Evolutionary conservation across 495 filamentous ascomycete genomes (phyloP).

Genomic region (Xeromyces bisporus): DNA sequence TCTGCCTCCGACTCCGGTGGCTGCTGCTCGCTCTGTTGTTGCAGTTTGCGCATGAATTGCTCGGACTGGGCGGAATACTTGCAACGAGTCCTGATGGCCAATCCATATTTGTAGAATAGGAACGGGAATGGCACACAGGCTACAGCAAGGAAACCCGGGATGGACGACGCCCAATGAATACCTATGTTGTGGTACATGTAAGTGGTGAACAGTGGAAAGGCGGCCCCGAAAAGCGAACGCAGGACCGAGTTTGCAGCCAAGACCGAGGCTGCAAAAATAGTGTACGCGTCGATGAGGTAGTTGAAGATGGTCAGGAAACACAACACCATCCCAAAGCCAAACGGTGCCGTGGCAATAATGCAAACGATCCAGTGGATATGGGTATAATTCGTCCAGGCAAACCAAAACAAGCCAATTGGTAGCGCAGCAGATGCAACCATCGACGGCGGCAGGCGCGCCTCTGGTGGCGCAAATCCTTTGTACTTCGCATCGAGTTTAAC

Average conservation of each 20-base stretch:
- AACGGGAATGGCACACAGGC: slow-evolving; percentile 65
- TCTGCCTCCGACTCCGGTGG: slow-evolving; percentile 5
- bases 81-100: slow-evolving; percentile 46
- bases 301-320: slow-evolving; percentile 64
- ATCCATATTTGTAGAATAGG: slow-evolving; percentile 65
- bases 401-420: slow-evolving; percentile 42
- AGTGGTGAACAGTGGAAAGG: slow-evolving; percentile 69
- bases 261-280: slow-evolving; percentile 65
- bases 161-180: slow-evolving; percentile 62
- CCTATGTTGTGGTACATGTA: slow-evolving; percentile 62
- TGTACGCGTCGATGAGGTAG: slow-evolving; percentile 70
- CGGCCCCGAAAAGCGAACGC: slow-evolving; percentile 55
- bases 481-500: slow-evolving; percentile 17
- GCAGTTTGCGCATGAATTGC: slow-evolving; percentile 30
- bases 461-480: slow-evolving; percentile 28
- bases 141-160: slow-evolving; percentile 64
- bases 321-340: slow-evolving; percentile 59
- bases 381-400: slow-evolving; percentile 54
- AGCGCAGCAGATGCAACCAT: slow-evolving; percentile 26
- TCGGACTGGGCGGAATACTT: slow-evolving; percentile 49
- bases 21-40: slow-evolving; percentile 9
- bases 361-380: slow-evolving; percentile 51
- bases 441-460: slow-evolving; percentile 30
- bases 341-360: slow-evolving; percentile 48
- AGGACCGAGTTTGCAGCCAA: slow-evolving; percentile 64